Base-by-base conservation (phyloP, 2,329 filamentous ascomycete species). In the Hymenoscyphus fructigenus region DNA sequence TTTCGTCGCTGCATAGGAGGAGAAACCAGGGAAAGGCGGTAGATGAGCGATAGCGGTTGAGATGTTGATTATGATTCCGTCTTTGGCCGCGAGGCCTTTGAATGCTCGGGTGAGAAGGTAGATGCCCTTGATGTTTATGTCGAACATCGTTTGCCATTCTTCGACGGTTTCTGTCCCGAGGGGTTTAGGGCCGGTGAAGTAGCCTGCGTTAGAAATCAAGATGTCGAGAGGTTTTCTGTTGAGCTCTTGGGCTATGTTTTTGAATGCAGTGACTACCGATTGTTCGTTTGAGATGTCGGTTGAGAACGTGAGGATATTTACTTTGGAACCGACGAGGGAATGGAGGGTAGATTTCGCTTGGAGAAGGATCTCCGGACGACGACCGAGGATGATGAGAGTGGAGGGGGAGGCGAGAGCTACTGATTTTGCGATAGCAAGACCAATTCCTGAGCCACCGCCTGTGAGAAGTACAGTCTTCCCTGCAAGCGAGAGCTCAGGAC, bases 391-490 rank as follows among this genome's bases (percentile, higher is more conserved):
- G 17, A 47, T 47, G 41, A 47, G 20, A 7, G 20, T 3, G 4
- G 47, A 53, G 9, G 20, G 9, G 20, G 47, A 53, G 20, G 47
- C 47, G 20, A 53, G 47, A 23, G 23, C 20, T 1, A 53, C 23
- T 26, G 47, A 53, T 23, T 53, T 53, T 10, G 10, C 47, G 47
- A 53, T 12, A 0, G 20, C 47, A 23, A 53, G 3, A 23, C 47
- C 20, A 26, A 23, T 53, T 26, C 47, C n/a, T 12, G 47, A 12
- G 3, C 47, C 47, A 0, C 78, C 80, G 23, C 80, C 81, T 3
- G 81, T 83, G 17, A 81, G 67, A 5, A 81, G 3, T 10, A 82
- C 68, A 10, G 71, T 76, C 65, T 80, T 81, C 58, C 75, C 76
- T 56, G 72, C 74, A 59, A 74, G 76, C 28, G 77, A 79, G 55